phyloP scores from a whole-genome alignment of 2,329 filamentous ascomycete genomes.

The Curvularia sp. region DNA sequence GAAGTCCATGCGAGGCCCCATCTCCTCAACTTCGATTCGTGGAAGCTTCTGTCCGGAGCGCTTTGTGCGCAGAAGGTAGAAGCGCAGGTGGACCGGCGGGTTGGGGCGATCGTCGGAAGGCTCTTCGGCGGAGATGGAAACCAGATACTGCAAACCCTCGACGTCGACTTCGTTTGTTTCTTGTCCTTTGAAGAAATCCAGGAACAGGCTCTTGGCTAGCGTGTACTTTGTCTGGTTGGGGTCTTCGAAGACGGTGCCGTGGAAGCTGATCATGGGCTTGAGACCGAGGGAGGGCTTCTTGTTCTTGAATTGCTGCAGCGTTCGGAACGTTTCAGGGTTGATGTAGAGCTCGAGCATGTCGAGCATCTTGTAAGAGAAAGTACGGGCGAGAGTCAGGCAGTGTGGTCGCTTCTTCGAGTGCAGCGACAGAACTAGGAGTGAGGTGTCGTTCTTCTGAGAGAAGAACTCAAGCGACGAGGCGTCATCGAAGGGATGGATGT shows the following conservation, averaged over 20 bases:
- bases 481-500: conserved; percentile 93
- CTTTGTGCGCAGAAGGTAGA: conserved; percentile 86
- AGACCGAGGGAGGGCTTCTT: conserved; percentile 72
- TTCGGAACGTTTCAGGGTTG: conserved; percentile 74
- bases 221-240: conserved; percentile 80
- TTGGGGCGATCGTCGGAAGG: conserved; percentile 53
- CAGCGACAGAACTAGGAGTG: conserved; percentile 81
- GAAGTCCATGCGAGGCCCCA: conserved; percentile 93
- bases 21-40: conserved; percentile 91
- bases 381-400: conserved; percentile 80
- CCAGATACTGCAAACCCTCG: conserved; percentile 89
- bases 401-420: conserved; percentile 96
- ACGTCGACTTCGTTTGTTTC: conserved; percentile 85
- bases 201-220: conserved; percentile 82
- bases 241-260: conserved; percentile 85
- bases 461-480: conserved; percentile 90
- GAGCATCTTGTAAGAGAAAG: conserved; percentile 84
- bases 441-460: conserved; percentile 93
- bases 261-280: conserved; percentile 90
- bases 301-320: conserved; percentile 75
- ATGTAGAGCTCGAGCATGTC: conserved; percentile 95
- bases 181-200: conserved; percentile 91
- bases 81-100: conserved; percentile 68
- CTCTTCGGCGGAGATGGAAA: conserved; percentile 77
- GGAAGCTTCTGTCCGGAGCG: conserved; percentile 86